These are phyloP conservation scores for Candida freyschussii DNA, from an alignment of 1,139 yeast genomes.

Conservation along the genomic window DNA sequence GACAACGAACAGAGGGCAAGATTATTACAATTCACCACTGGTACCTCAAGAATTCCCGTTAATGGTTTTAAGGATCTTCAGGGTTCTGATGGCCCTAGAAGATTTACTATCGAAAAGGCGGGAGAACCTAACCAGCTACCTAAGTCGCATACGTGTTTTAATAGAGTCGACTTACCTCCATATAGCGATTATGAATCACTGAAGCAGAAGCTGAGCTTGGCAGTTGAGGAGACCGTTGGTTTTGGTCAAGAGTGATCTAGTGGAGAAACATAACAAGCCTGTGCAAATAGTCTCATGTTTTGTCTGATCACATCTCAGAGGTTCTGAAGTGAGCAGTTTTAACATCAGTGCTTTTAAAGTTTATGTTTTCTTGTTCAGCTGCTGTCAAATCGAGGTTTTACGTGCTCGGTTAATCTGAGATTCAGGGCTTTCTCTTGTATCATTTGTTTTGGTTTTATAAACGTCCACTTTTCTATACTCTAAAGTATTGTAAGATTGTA, in stretches of 20 bases:
- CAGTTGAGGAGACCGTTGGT: conserved; percentile 92
- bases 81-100: conserved; percentile 98
- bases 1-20: conserved; percentile 96
- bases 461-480: background rate
- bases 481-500: too few relatives aligned
- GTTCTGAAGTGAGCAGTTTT: too few relatives aligned
- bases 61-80: conserved; percentile 97
- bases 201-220: conserved; percentile 76
- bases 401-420: conserved; percentile 1
- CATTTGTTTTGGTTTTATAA: background rate
- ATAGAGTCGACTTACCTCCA: conserved; percentile 87
- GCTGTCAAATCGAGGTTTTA: too few relatives aligned
- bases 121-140: conserved; percentile 94
- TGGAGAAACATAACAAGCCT: too few relatives aligned
- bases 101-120: conserved; percentile 96
- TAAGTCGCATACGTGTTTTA: conserved; percentile 93
- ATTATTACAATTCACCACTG: conserved; percentile 92
- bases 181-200: conserved; percentile 69
- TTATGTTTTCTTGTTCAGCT: too few relatives aligned
- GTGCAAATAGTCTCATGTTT: too few relatives aligned
- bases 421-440: background rate
- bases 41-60: conserved; percentile 98
- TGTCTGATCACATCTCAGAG: too few relatives aligned
- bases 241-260: conserved; percentile 78
- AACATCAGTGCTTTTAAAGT: too few relatives aligned